A percentile compares a stretch with the other conserved stretches of the same genome.
Conservation (phyloP, 345 rosid genomes). For the Sapria himalayana region DNA sequence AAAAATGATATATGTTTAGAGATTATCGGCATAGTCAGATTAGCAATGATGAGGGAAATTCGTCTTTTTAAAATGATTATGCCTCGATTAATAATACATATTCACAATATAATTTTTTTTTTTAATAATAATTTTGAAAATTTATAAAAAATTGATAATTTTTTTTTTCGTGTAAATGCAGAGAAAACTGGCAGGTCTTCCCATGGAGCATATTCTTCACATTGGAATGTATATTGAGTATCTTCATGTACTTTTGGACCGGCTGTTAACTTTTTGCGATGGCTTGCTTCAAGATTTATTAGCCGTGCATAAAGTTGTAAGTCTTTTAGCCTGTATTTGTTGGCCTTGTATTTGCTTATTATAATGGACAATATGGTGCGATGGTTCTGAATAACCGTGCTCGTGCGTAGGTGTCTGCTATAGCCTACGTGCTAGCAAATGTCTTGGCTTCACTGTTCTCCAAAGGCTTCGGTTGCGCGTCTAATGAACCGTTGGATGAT, state of each 20-base stretch:
- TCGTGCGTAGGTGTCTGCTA: slow-evolving; percentile 38
- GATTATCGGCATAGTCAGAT: no score
- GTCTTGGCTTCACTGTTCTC: slow-evolving; percentile 48
- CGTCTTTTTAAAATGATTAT: no score
- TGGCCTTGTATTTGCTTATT: background rate
- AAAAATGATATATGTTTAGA: no score
- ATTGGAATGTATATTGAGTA: slow-evolving; percentile 30
- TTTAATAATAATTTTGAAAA: no score
- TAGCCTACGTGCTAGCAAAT: slow-evolving; percentile 60
- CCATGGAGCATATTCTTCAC: slow-evolving; percentile 10
- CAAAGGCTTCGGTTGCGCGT: slow-evolving; percentile 52
- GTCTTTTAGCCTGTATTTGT: slow-evolving; percentile 6
- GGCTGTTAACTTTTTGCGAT: slow-evolving; percentile 34
- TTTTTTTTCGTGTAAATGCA: slow-evolving; percentile 18
- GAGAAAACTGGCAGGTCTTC: slow-evolving; percentile 32
- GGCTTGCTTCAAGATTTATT: slow-evolving; percentile 47
- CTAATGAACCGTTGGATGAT: slow-evolving; percentile 44
- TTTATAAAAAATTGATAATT: background rate
- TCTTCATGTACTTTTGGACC: slow-evolving; percentile 26
- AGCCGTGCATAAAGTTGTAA: slow-evolving; percentile 46
- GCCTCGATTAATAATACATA: no score
- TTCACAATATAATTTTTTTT: no score
- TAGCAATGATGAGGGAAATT: no score
- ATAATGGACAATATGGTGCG: no score
- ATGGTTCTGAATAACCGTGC: background rate